Conservation (phyloP, 2,329 filamentous ascomycete species). For the Penicillium sclerotiorum region DNA sequence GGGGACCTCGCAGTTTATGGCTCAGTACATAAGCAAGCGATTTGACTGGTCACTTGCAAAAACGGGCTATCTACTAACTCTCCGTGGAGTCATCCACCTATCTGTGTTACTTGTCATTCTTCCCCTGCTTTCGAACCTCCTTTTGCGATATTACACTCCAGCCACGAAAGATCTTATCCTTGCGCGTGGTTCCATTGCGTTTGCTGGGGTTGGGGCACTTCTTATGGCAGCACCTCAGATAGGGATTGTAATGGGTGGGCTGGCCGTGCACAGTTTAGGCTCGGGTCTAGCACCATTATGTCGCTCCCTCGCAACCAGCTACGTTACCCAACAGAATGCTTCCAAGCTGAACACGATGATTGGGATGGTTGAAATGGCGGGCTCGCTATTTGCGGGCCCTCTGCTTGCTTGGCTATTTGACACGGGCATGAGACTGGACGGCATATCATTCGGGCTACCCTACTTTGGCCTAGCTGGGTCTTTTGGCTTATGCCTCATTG, state of each 20-base stretch:
- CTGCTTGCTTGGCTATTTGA: neutral
- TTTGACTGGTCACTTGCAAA: neutral
- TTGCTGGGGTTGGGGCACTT: neutral
- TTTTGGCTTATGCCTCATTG: neutral
- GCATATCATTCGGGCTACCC: neutral
- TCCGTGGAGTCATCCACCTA: neutral
- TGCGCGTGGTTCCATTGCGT: neutral
- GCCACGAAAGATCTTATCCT: neutral
- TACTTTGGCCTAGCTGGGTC: neutral
- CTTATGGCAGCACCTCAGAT: neutral
- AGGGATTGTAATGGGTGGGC: neutral
- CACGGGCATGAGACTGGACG: neutral
- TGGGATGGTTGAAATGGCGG: neutral
- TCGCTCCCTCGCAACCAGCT: conserved; percentile 1
- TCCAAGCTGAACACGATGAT: neutral
- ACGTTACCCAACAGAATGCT: neutral
- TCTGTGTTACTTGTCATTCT: neutral
- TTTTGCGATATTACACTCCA: neutral
- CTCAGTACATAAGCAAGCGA: neutral
- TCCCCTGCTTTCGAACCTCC: neutral
- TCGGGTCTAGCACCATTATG: neutral
- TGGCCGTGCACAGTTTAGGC: neutral
- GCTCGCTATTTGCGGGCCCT: neutral
- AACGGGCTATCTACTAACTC: neutral
- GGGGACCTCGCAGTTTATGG: neutral